Conservation (phyloP, 2,329 filamentous ascomycete genomes). For the Trichoderma oligosporum region DNA sequence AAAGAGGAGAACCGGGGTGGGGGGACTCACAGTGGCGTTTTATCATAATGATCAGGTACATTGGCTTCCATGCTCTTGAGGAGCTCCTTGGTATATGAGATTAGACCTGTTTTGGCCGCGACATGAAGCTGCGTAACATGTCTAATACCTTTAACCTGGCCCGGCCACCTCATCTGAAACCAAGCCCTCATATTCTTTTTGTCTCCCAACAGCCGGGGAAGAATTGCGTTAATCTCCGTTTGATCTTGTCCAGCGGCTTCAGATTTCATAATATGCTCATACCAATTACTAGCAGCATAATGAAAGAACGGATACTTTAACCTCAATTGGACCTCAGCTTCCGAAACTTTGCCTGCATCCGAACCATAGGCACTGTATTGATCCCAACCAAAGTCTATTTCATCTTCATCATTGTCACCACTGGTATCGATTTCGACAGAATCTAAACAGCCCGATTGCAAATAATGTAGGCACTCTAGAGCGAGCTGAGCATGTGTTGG, state of each 20-base stretch:
- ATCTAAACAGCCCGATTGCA: constrained; percentile 23
- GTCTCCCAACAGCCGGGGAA: constrained; percentile 20
- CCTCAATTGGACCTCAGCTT: constrained; percentile 7
- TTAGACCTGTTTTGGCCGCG: constrained; percentile 22
- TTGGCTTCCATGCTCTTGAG: constrained; percentile 21
- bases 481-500: constrained; percentile 25
- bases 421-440: not conserved
- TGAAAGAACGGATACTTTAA: constrained; percentile 29
- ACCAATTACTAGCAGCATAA: constrained; percentile 33
- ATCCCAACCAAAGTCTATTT: not conserved
- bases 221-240: constrained; percentile 7
- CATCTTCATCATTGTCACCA: not conserved
- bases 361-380: not conserved
- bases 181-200: constrained; percentile 14
- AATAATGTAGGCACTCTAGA: constrained; percentile 23
- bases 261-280: constrained; percentile 26
- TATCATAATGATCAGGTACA: constrained; percentile 14
- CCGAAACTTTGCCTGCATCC: not conserved
- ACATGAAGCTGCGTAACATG: constrained; percentile 20
- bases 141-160: not conserved
- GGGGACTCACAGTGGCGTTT: constrained; percentile 26
- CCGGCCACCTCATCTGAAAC: constrained; percentile 21
- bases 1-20: not conserved
- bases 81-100: constrained; percentile 23
- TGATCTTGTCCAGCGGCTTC: constrained; percentile 23